These are phyloP conservation scores for Solanum hybrid DNA, from an alignment of 305 asterid genomes.

Conservation along the genomic window DNA sequence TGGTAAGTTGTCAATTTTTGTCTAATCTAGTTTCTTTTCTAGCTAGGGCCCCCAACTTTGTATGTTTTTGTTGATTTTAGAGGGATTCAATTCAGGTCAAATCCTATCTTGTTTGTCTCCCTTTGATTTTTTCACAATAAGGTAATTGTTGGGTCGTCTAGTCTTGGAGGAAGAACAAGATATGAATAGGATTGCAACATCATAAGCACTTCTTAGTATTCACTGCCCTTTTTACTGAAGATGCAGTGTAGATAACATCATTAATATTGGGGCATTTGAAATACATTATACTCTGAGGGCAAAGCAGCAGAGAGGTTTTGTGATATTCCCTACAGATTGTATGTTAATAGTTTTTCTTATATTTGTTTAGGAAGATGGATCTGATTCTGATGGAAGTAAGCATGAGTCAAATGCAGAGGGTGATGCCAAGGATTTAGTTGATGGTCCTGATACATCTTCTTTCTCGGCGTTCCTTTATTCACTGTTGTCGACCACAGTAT, in stretches of 20 bases:
- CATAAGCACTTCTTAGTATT: neutral
- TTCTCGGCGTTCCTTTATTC: constrained; percentile 76
- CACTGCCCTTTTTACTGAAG: neutral
- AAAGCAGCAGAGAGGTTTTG: neutral
- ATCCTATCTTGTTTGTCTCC: neutral
- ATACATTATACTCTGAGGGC: neutral
- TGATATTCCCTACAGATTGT: neutral
- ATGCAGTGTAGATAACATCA: neutral
- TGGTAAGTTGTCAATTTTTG: neutral
- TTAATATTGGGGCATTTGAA: neutral
- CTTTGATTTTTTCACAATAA: neutral
- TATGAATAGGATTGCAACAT: neutral
- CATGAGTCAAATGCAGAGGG: constrained; percentile 28
- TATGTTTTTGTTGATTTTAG: neutral
- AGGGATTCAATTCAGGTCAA: neutral
- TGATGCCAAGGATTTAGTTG: constrained; percentile 35
- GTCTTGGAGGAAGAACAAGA: neutral
- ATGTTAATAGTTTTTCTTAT: constrained; percentile 6
- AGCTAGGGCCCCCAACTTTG: neutral
- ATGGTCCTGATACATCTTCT: constrained; percentile 93
- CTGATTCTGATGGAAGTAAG: constrained; percentile 36
- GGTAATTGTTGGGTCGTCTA: neutral
- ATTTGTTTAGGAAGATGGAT: constrained; percentile 42
- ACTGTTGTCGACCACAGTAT: constrained; percentile 54
- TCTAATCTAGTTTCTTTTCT: neutral